Percentiles rank a stretch among this genome's conserved stretches.
These are phyloP conservation scores for Debaryomyces nepalensis DNA, from an alignment of 1,139 yeast genomes.

Conservation along the genomic window DNA sequence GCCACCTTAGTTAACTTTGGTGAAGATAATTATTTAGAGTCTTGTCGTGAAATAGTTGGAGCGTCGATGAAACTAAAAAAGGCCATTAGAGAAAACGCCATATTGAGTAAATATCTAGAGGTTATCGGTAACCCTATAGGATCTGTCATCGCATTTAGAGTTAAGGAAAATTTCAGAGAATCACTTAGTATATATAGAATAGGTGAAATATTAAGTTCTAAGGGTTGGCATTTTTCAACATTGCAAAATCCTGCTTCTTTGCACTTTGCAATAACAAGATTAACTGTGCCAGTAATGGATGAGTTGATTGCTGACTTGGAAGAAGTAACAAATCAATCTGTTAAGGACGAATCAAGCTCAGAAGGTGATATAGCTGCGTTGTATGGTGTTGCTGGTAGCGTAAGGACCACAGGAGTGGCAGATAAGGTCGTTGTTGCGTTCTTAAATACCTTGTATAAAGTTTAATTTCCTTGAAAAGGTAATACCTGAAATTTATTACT, in stretches of 20 bases:
- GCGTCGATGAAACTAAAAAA: constrained; percentile 63
- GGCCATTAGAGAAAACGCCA: constrained; percentile 48
- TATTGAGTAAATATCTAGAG: constrained; percentile 46
- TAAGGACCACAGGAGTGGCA: constrained; percentile 83
- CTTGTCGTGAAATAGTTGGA: constrained; percentile 67
- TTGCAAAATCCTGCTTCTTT: constrained; percentile 89
- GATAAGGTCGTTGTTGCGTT: constrained; percentile 78
- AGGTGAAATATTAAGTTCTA: constrained; percentile 65
- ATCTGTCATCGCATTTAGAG: constrained; percentile 80
- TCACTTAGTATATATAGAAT: constrained; percentile 70
- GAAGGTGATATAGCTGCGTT: constrained; percentile 76
- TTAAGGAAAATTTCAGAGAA: constrained; percentile 32
- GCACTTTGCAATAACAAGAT: constrained; percentile 83
- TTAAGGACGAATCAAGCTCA: constrained; percentile 30
- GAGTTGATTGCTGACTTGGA: constrained; percentile 63
- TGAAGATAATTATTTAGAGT: constrained; percentile 70
- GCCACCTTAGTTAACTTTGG: constrained; percentile 86
- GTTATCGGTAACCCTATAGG: constrained; percentile 84
- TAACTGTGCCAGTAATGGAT: constrained; percentile 66
- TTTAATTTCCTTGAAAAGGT: constrained; percentile 18
- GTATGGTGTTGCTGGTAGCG: constrained; percentile 94
- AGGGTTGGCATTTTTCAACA: constrained; percentile 91
- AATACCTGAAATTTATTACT: too few relatives aligned
- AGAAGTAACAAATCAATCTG: constrained; percentile 40
- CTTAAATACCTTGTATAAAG: constrained; percentile 74